These are phyloP conservation scores for Mucor indicus DNA, from an alignment of 371 early-diverging fungal genomes.

Conservation along the genomic window DNA sequence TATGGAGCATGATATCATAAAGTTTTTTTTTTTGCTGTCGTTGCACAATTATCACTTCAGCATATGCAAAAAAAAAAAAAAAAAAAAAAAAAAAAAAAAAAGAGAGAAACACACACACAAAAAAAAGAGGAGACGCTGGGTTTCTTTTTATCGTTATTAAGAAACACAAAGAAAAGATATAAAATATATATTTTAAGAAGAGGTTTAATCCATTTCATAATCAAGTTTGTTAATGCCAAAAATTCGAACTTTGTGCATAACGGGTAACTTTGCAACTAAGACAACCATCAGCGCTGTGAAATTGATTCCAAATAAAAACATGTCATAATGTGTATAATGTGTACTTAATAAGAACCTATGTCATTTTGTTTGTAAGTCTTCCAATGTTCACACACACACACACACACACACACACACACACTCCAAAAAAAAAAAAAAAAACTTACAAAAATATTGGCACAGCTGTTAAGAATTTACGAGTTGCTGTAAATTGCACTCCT, in stretches of 20 bases:
- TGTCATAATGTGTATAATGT: slow-evolving; percentile 93
- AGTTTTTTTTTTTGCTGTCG: no score
- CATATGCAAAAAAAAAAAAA: background rate
- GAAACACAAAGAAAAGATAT: no score
- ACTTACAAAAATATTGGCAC: slow-evolving; percentile 91
- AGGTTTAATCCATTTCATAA: slow-evolving; percentile 34
- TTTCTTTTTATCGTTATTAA: background rate
- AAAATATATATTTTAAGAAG: no score
- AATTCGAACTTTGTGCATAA: slow-evolving; percentile 92
- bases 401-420: no score
- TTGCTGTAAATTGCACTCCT: slow-evolving; percentile 95
- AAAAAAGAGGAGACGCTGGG: no score
- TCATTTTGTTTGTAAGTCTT: no score
- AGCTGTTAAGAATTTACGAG: slow-evolving; percentile 92
- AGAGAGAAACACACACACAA: no score
- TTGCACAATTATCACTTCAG: background rate
- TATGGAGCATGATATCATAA: no score
- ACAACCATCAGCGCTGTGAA: slow-evolving; percentile 77
- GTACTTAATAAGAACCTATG: slow-evolving; percentile 90
- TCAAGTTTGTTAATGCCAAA: slow-evolving; percentile 90
- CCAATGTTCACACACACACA: no score
- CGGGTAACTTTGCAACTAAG: slow-evolving; percentile 90
- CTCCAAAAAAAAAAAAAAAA: no score
- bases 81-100: background rate
- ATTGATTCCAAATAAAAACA: slow-evolving; percentile 84